phyloP scores from a whole-genome alignment of 202 grass and related monocot genomes.

The Digitaria exilis region DNA sequence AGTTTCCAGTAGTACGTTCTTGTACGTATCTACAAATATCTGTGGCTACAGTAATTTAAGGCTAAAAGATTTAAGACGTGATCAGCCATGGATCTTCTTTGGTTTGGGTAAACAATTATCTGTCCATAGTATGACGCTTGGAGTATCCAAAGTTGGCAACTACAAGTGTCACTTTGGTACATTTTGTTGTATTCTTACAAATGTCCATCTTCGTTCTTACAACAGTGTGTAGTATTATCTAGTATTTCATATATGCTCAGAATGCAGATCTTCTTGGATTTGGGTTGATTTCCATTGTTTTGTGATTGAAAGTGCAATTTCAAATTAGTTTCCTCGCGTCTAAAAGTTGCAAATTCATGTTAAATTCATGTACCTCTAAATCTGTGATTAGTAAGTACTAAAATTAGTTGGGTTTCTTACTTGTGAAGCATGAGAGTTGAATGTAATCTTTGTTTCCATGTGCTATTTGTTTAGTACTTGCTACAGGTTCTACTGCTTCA shows the following conservation, averaged over 20 bases:
- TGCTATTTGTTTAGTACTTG: constrained; percentile 2
- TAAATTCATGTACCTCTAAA: background rate
- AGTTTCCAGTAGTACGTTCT: background rate
- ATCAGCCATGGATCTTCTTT: background rate
- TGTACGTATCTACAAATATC: background rate
- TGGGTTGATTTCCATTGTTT: background rate
- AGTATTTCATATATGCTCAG: background rate
- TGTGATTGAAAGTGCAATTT: background rate
- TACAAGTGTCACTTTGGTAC: constrained; percentile 21
- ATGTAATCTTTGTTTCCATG: constrained; percentile 1
- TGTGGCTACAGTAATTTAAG: background rate
- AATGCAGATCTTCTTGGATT: constrained; percentile 2
- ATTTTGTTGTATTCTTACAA: constrained; percentile 18
- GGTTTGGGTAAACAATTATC: background rate
- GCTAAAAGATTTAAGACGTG: background rate
- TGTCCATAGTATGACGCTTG: background rate
- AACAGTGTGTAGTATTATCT: background rate
- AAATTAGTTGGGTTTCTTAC: constrained; percentile 6
- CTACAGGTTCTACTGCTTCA: background rate
- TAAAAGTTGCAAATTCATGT: background rate
- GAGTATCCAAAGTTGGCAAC: background rate
- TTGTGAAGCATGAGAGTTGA: background rate
- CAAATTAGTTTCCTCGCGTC: background rate
- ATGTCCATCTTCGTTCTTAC: background rate
- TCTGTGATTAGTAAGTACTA: background rate